These are phyloP conservation scores for Pezicula radicicola DNA, from an alignment of 2,329 filamentous ascomycete species.

Conservation along the genomic window DNA sequence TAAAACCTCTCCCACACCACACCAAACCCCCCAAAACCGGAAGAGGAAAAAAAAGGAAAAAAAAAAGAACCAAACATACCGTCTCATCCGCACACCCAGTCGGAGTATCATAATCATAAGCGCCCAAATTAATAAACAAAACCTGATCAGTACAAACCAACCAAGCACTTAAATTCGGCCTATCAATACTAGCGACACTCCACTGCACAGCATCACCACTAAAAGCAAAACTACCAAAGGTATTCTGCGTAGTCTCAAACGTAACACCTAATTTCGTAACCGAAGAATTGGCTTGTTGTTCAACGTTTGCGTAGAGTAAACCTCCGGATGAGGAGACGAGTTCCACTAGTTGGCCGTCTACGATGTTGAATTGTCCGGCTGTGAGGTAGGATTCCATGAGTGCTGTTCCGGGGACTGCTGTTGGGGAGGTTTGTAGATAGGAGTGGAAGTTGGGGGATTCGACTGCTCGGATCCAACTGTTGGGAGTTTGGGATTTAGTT, in stretches of 20 bases:
- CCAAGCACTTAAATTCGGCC: conserved; percentile 57
- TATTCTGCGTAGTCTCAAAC: conserved; percentile 48
- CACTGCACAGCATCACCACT: conserved; percentile 57
- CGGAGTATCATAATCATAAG: conserved; percentile 56
- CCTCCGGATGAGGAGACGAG: conserved; percentile 33
- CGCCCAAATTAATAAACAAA: conserved; percentile 57
- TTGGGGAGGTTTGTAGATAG: conserved; percentile 47
- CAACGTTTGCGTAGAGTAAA: conserved; percentile 22
- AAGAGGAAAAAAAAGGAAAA: too few species aligned
- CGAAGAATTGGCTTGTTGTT: conserved; percentile 31
- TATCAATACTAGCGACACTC: conserved; percentile 41
- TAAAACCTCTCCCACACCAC: neutral
- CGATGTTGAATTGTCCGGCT: conserved; percentile 56
- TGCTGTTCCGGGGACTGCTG: conserved; percentile 42
- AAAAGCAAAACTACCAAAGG: conserved; percentile 54
- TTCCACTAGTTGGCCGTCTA: conserved; percentile 49
- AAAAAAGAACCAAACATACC: conserved; percentile 30
- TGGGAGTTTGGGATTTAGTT: conserved; percentile 15
- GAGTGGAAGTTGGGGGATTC: conserved; percentile 54
- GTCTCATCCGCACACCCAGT: conserved; percentile 57
- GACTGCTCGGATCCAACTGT: conserved; percentile 52
- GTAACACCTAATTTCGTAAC: conserved; percentile 46
- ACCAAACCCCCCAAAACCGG: neutral
- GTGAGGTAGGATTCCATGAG: conserved; percentile 48
- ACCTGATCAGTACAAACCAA: conserved; percentile 50